Evolutionary conservation across 768 basidiomycete genomes (phyloP), one percentile per base, ranked within the genome.

Genomic region (Leccinellum albellum): DNA sequence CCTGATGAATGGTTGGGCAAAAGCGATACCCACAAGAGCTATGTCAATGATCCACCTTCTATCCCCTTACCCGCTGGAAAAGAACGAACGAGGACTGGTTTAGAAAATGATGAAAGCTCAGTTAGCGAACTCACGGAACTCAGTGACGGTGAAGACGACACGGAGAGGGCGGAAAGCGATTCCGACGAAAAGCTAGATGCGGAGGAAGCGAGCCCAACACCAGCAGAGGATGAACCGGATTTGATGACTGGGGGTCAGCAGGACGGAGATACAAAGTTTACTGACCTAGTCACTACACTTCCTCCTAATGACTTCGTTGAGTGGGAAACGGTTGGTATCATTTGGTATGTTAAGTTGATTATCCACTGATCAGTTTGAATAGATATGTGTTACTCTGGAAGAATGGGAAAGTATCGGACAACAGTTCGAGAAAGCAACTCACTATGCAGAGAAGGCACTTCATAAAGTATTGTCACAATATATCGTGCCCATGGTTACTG

Each of bases 391-490:
- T 6, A 89, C 88, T 15, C 78, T 93, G 3, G 76, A 81, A 13
- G 93, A 98, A 61, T 98, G 94, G 94, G 87, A 93, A 61, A 79
- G 80, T 50, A 82, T 94, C 46, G 82, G 86, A 13, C 83, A 88
- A 33, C 85, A 76, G 40, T 95, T 94, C 66, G 83, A 83, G 59
- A 84, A 83, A 26, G 87, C 88, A 2, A 84, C 84, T 2, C 85
- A 96, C 70, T 87, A 88, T 52, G 76, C 85, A 40, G 94, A 97
- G 74, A 89, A 86, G 73, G 83, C 85, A 13, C 76, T 98, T 21
- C 82, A 88, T 69, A 88, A 85, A 62, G 72, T 82, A 50, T 73
- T 96, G 14, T 74, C 78, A 4, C 82, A 86, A 44, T 75, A 79
- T 47, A 79, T 94, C 47, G 84, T 89, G 28, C 92, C 93, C 14